Evolutionary conservation across 176 grass and related monocot genomes (phyloP), one percentile per base, ranked within the genome.

Genomic region (Calamus simplicifolius): DNA sequence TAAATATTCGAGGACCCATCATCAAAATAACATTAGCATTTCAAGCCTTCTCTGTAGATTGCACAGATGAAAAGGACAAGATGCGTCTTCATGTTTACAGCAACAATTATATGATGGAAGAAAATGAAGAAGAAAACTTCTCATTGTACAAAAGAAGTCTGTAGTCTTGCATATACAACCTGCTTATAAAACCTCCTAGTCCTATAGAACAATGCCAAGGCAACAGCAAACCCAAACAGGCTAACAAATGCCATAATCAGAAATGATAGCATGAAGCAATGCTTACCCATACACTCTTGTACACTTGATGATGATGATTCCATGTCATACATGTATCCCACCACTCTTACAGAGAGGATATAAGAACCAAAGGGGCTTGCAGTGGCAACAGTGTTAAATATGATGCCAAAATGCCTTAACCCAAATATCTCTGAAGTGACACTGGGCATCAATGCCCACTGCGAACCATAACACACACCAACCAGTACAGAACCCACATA

Each of bases 391-490:
- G 48, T 77, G 64, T 91, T 86, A 56, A 91, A 91, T 52, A 91
- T 83, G 48, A 79, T 83, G 14, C 88, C 88, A 1, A 91, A 86
- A 58, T 91, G 72, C 52, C 18, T 58, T 1, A 91, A 73, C 29
- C 88, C 88, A 18, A 91, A 91, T 25, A 91, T 68, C 60, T 91
- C 88, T 2, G 82, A 86, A 0, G 83, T 83, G 63, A 91, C 83
- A 61, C 79, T 91, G 4, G 88, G 83, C 88, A 91, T 91, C 51
- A 91, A 61, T 4, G 83, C 63, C 88, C 83, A 91, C 72, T 86
- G 88, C 19, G 76, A 74, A 0, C 88, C 82, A 0, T 91, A 86
- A 70, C 88, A 91, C 16, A 91, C 52, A n/a, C 82, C 88, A 1
- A 86, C 73, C 0, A 91, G 38, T 8, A 86, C 69, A 0, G 82